Percentiles rank a stretch among this genome's conserved stretches.
Conservation (phyloP, 495 filamentous ascomycete genomes). For the Aspergillus coremiiformis region DNA sequence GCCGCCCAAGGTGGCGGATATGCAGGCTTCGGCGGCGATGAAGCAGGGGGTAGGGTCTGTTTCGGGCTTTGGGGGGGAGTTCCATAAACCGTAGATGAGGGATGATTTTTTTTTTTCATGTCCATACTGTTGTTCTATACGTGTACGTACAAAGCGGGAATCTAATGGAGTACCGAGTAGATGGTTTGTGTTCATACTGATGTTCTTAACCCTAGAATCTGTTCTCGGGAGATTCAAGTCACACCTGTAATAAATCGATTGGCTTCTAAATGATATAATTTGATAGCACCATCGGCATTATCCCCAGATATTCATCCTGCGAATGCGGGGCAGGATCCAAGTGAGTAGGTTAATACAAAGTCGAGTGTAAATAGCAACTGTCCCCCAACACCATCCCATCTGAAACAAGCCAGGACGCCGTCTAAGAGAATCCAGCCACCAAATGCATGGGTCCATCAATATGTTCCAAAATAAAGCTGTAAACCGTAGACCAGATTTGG, state of each 20-base stretch:
- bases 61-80: not conserved
- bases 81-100: constrained; percentile 2
- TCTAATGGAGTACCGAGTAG: too few species aligned
- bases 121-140: too few species aligned
- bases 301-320: not conserved
- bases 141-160: not conserved
- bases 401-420: not conserved
- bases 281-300: too few species aligned
- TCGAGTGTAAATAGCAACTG: not conserved
- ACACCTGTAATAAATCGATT: not conserved
- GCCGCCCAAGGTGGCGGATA: constrained; percentile 77
- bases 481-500: not conserved
- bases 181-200: too few species aligned
- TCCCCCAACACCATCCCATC: not conserved
- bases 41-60: constrained; percentile 25
- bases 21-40: constrained; percentile 43
- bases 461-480: not conserved
- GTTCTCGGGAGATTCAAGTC: too few species aligned
- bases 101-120: not conserved
- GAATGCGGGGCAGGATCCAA: too few species aligned
- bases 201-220: too few species aligned
- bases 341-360: not conserved
- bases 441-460: constrained; percentile 1
- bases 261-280: too few species aligned
- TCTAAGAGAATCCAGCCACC: constrained; percentile 1